Base-by-base conservation (phyloP, 805 yeast species). In the Kluyveromyces lactis region DNA sequence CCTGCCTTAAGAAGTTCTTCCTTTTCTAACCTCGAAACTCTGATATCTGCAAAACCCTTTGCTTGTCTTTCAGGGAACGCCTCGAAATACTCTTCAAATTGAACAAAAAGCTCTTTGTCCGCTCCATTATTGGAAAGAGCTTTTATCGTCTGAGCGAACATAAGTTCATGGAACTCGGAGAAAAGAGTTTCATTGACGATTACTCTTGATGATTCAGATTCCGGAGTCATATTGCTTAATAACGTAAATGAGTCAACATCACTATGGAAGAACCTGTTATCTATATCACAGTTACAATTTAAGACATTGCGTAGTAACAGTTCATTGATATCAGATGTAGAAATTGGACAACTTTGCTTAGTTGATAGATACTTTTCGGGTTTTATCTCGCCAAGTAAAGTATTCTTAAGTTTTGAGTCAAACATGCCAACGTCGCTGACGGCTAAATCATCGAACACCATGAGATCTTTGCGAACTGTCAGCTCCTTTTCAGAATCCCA, bases 281-380 rank as follows among this genome's bases (percentile, higher is more conserved):
- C 35, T 10, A 32, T 8, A 8, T 18, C 26, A 15, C 35, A 32
- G 10, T 18, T 11, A 18, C 35, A 32, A 11, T 13, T 7, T 4
- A 18, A 10, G 15, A n/a, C n/a, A n/a, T 32, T 18, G 7, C 15
- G 17, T 5, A 32, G 8, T 5, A 18, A 8, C 5, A 32, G 4
- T 18, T 32, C 26, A 10, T 32, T 21, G 18, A 5, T 6, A 11
- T 18, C 4, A 9, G 26, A 8, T 9, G 15, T 21, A 18, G 35
- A 32, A 8, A 32, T 11, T 18, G 35, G 35, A 21, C 35, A 32
- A 32, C 35, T 32, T n/a, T 32, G 35, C 17, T 18, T 32, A 4
- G 35, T 19, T 5, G 10, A 13, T 24, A 18, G 9, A 21, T 32
- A 19, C 26, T 19, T 19, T 11, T 8, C 17, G 5, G 17, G 5